Evolutionary conservation across 2,329 filamentous ascomycete genomes (phyloP).

Genomic region (Penicillium olsonii): DNA sequence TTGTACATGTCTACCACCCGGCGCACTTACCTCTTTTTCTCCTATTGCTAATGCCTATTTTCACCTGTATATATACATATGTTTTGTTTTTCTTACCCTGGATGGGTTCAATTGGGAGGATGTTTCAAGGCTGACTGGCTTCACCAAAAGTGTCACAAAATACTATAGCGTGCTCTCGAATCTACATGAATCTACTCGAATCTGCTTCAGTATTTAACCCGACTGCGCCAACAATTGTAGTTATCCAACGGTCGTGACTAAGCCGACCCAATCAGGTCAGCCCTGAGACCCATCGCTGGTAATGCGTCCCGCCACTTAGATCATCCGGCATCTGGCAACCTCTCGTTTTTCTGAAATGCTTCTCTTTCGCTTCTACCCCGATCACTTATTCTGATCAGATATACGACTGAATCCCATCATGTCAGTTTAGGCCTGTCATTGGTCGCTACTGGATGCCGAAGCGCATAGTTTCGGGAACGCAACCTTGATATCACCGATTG

Average conservation of each 20-base stretch:
- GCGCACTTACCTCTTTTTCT: constrained; percentile 12
- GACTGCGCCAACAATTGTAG: no score
- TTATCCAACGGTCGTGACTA: neutral
- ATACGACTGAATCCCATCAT: neutral
- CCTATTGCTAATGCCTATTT: constrained; percentile 19
- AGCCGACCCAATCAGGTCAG: neutral
- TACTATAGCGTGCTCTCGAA: constrained; percentile 10
- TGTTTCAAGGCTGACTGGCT: constrained; percentile 14
- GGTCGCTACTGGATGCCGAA: constrained; percentile 18
- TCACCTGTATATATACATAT: constrained; percentile 28
- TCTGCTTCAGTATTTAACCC: no score
- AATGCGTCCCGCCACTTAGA: constrained; percentile 3
- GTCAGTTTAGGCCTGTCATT: neutral
- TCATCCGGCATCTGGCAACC: neutral
- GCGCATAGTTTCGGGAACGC: constrained; percentile 13
- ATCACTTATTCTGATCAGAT: no score
- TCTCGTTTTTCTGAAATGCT: neutral
- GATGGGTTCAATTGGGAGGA: constrained; percentile 22
- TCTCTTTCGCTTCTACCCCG: neutral
- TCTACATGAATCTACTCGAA: no score
- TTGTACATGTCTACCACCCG: constrained; percentile 22
- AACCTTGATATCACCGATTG: constrained; percentile 4
- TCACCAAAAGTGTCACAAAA: constrained; percentile 14
- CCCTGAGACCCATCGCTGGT: neutral
- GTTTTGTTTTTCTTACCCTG: constrained; percentile 21